A percentile compares a stretch with the other conserved stretches of the same genome.
These are phyloP conservation scores for Talaromyces rugulosus DNA, from an alignment of 2,329 filamentous ascomycete species.

Conservation along the genomic window DNA sequence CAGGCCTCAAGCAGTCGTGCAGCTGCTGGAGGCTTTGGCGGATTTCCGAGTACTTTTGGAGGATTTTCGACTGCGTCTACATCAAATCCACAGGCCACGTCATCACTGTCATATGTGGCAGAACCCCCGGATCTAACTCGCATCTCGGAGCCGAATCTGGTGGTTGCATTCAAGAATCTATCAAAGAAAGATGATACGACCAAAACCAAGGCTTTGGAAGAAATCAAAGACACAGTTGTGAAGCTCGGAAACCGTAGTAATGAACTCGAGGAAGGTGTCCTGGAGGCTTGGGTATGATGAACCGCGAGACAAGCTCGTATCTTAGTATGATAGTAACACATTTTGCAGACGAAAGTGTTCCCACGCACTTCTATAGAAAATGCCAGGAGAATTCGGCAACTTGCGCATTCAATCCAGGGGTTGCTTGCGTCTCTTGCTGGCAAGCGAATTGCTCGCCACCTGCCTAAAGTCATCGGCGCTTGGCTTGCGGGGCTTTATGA, in stretches of 20 bases:
- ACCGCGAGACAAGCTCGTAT: neutral
- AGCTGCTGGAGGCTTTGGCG: constrained; percentile 45
- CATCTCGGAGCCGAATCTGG: constrained; percentile 74
- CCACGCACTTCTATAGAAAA: constrained; percentile 88
- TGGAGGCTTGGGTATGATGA: constrained; percentile 77
- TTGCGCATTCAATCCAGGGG: constrained; percentile 73
- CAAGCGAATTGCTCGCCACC: constrained; percentile 76
- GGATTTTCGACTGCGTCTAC: constrained; percentile 33
- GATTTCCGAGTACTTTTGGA: constrained; percentile 39
- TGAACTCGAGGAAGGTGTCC: constrained; percentile 72
- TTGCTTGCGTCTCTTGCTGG: constrained; percentile 56
- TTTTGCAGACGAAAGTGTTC: constrained; percentile 70
- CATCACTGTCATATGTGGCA: constrained; percentile 77
- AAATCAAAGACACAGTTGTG: constrained; percentile 65
- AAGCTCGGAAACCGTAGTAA: constrained; percentile 50
- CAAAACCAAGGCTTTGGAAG: constrained; percentile 84
- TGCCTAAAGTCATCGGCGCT: constrained; percentile 74
- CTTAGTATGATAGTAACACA: constrained; percentile 31
- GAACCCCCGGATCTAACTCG: constrained; percentile 76
- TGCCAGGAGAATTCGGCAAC: constrained; percentile 79
- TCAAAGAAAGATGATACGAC: constrained; percentile 91
- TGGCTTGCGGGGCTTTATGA: constrained; percentile 92
- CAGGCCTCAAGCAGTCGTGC: constrained; percentile 62
- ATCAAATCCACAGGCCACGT: constrained; percentile 45
- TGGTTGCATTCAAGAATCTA: constrained; percentile 89